phyloP scores from a whole-genome alignment of 2,329 filamentous ascomycete species.

The Colletotrichum australisinense region DNA sequence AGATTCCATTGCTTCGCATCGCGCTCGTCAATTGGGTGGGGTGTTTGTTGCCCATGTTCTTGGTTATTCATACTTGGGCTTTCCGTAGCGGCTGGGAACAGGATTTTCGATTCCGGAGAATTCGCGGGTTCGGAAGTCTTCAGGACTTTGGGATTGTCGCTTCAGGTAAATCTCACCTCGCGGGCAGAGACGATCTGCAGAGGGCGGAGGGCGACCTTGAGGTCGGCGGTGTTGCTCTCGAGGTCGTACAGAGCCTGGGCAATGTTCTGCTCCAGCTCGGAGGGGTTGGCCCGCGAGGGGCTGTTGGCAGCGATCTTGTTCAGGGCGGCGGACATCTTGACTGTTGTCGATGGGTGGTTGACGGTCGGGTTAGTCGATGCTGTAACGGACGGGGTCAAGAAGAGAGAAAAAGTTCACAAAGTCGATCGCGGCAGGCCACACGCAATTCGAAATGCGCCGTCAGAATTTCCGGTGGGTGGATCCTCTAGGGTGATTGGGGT shows the following conservation, averaged over 20 bases:
- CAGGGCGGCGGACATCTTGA: constrained; percentile 78
- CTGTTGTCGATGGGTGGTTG: constrained; percentile 46
- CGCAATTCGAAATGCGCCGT: neutral
- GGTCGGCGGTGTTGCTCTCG: constrained; percentile 98
- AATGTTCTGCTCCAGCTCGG: constrained; percentile 97
- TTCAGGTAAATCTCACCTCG: constrained; percentile 83
- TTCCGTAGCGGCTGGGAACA: constrained; percentile 33
- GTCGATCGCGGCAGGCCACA: neutral
- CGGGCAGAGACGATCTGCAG: constrained; percentile 99
- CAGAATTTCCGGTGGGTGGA: constrained; percentile 5
- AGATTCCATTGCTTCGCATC: neutral
- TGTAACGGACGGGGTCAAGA: constrained; percentile 30
- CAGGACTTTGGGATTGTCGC: constrained; percentile 34
- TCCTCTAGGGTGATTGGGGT: constrained; percentile 36
- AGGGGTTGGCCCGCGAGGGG: constrained; percentile 94
- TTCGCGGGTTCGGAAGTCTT: neutral
- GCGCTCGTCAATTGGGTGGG: neutral
- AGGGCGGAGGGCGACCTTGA: constrained; percentile 95
- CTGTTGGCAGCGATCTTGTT: constrained; percentile 99
- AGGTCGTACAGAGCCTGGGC: constrained; percentile 98
- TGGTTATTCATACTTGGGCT: too few species aligned
- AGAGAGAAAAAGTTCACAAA: neutral
- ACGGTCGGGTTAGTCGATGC: constrained; percentile 33
- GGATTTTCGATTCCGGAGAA: constrained; percentile 20
- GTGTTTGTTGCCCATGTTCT: neutral